Conservation (phyloP, 176 grass and related monocot genomes). For the Themeda triandra region DNA sequence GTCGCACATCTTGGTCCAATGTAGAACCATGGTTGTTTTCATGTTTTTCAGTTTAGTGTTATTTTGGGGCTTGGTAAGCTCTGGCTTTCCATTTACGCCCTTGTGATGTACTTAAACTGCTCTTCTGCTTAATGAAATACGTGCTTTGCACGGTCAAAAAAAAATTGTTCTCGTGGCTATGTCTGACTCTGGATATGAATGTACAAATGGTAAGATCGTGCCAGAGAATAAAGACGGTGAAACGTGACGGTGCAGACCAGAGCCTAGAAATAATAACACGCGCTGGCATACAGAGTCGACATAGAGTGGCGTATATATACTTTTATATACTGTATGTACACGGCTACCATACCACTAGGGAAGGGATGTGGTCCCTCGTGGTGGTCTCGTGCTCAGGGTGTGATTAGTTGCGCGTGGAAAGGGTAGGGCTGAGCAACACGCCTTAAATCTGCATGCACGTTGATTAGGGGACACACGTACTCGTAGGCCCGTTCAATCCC, state of each 20-base stretch:
- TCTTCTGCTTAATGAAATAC: too few relatives aligned
- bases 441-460: not conserved
- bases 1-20: too few relatives aligned
- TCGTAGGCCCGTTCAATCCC: conserved; percentile 1
- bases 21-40: too few relatives aligned
- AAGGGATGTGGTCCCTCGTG: not conserved
- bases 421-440: not conserved
- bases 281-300: not conserved
- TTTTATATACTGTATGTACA: not conserved
- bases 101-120: too few relatives aligned
- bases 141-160: too few relatives aligned
- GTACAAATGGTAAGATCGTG: not conserved
- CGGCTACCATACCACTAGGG: not conserved
- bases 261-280: not conserved
- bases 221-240: not conserved
- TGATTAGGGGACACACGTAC: conserved; percentile 19
- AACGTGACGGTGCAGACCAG: not conserved
- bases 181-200: too few relatives aligned
- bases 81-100: too few relatives aligned
- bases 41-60: too few relatives aligned
- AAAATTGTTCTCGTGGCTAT: too few relatives aligned
- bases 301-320: not conserved
- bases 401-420: conserved; percentile 25
- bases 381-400: conserved; percentile 4
- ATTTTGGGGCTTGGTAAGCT: too few relatives aligned